phyloP scores from a whole-genome alignment of 2,329 filamentous ascomycete species.

The Parascedosporium putredinis region DNA sequence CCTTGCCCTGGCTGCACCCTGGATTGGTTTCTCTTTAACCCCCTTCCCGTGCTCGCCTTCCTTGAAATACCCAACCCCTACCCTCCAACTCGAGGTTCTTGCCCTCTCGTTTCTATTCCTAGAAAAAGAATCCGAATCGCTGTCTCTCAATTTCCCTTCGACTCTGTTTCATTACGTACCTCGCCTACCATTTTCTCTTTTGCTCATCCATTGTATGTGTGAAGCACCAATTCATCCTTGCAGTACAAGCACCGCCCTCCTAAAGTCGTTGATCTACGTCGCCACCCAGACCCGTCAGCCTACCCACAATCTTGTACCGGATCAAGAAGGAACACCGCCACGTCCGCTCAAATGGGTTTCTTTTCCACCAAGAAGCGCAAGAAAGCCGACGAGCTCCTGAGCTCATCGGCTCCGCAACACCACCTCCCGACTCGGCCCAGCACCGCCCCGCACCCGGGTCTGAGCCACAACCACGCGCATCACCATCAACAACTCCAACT shows the following conservation, averaged over 20 bases:
- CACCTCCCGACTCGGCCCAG: slow-evolving; percentile 4
- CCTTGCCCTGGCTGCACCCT: background rate
- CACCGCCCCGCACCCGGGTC: slow-evolving; percentile 7
- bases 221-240: background rate
- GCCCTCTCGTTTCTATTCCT: background rate
- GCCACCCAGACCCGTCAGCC: background rate
- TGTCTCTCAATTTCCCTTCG: background rate
- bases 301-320: background rate
- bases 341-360: slow-evolving; percentile 20
- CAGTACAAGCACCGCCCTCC: too few relatives aligned
- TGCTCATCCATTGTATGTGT: too few relatives aligned
- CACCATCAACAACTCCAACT: too few relatives aligned
- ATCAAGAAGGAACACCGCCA: slow-evolving; percentile 9
- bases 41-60: background rate
- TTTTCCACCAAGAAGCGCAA: slow-evolving; percentile 18
- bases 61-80: background rate
- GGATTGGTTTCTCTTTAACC: too few relatives aligned
- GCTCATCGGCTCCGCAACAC: slow-evolving; percentile 11
- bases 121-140: background rate
- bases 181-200: background rate
- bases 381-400: slow-evolving; percentile 13
- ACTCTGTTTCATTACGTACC: background rate
- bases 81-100: background rate
- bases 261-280: too few relatives aligned
- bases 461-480: too few relatives aligned